phyloP scores from a whole-genome alignment of 2,329 filamentous ascomycete species.

The Trichophaea hybrida region DNA sequence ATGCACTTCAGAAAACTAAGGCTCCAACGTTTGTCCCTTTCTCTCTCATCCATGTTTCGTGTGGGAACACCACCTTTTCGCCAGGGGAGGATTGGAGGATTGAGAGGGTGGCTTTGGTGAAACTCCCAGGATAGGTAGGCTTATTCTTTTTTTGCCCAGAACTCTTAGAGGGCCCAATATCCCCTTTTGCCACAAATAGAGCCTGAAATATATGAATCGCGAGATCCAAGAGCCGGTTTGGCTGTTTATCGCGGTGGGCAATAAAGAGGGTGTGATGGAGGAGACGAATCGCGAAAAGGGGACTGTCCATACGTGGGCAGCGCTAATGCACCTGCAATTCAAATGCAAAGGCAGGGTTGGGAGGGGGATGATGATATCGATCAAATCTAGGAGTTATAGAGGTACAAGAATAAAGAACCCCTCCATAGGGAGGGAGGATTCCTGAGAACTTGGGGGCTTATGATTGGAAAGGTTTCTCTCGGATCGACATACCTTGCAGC shows the following conservation, averaged over 20 bases:
- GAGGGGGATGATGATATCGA: not conserved
- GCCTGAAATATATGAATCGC: not conserved
- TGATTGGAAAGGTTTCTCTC: too few species aligned
- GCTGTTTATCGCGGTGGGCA: too few species aligned
- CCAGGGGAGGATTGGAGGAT: not conserved
- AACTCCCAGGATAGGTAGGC: not conserved
- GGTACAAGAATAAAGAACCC: not conserved
- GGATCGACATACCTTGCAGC: constrained; percentile 43
- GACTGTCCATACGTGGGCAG: not conserved
- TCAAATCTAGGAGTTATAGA: not conserved
- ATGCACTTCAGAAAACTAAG: not conserved
- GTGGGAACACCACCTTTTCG: not conserved
- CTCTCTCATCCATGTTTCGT: not conserved
- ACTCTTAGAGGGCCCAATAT: not conserved
- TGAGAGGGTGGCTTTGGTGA: not conserved
- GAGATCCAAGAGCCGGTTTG: not conserved
- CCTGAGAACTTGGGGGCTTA: not conserved
- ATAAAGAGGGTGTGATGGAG: too few species aligned
- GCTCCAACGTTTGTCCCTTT: not conserved
- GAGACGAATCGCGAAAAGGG: too few species aligned
- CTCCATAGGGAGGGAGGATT: too few species aligned
- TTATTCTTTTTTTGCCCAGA: not conserved
- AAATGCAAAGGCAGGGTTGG: not conserved
- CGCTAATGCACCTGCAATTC: not conserved
- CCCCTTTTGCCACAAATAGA: not conserved